These are phyloP conservation scores for Nigrospora osmanthi DNA, from an alignment of 2,329 filamentous ascomycete genomes.

Conservation along the genomic window DNA sequence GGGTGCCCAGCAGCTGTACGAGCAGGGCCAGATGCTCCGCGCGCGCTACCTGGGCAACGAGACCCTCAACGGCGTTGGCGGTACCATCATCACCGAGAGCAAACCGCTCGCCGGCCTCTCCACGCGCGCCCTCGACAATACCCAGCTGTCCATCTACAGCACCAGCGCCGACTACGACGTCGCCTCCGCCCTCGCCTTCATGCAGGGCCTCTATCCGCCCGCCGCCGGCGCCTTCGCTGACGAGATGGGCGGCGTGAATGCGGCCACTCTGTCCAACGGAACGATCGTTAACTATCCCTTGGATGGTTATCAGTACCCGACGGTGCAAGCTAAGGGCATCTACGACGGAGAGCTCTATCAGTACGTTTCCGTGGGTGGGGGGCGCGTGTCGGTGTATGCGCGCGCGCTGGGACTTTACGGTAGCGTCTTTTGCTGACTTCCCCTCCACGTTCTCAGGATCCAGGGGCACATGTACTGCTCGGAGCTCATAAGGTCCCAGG, in stretches of 20 bases:
- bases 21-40: conserved; percentile 40
- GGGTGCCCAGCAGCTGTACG: conserved; percentile 44
- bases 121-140: conserved; percentile 37
- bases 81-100: conserved; percentile 16
- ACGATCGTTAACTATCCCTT: conserved; percentile 57
- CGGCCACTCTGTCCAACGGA: conserved; percentile 52
- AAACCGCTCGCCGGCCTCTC: conserved; percentile 34
- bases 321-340: conserved; percentile 45
- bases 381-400: no score
- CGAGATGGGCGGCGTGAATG: conserved; percentile 23
- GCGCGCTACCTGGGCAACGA: conserved; percentile 35
- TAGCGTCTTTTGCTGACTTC: no score
- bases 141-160: conserved; percentile 33
- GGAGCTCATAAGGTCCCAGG: conserved; percentile 24
- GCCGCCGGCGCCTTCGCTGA: conserved; percentile 31
- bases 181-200: conserved; percentile 65
- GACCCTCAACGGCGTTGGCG: conserved; percentile 8
- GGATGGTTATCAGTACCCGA: conserved; percentile 74
- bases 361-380: conserved; percentile 15
- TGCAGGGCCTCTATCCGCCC: conserved; percentile 81
- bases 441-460: conserved; percentile 17
- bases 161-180: conserved; percentile 42
- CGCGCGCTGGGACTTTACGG: no score
- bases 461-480: conserved; percentile 30
- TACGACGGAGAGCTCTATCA: conserved; percentile 30